These are phyloP conservation scores for Myriosclerotinia curreyana DNA, from an alignment of 2,329 filamentous ascomycete genomes.

Conservation along the genomic window DNA sequence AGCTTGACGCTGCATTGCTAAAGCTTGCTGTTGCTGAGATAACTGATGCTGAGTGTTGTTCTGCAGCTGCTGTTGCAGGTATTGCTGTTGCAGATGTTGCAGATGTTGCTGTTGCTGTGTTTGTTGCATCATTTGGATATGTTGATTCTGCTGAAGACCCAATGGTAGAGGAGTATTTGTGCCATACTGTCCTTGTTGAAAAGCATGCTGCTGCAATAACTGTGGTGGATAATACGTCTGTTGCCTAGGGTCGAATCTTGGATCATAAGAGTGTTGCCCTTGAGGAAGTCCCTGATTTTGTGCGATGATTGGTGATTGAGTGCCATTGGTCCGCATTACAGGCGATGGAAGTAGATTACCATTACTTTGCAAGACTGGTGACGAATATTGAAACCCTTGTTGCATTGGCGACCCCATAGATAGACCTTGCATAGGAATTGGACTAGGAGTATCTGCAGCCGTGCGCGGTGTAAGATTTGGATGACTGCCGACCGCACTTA, in stretches of 20 bases:
- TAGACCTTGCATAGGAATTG: slow-evolving; percentile 30
- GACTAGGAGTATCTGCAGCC: slow-evolving; percentile 28
- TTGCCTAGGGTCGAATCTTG: slow-evolving; percentile 11
- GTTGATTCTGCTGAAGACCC: slow-evolving; percentile 21
- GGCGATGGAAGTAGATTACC: slow-evolving; percentile 4
- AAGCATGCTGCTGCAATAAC: slow-evolving; percentile 22
- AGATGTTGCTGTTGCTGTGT: slow-evolving; percentile 20
- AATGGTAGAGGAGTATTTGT: slow-evolving; percentile 11
- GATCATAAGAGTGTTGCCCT: neutral
- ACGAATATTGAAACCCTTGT: slow-evolving; percentile 22
- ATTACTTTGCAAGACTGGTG: slow-evolving; percentile 24
- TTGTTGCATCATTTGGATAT: slow-evolving; percentile 20
- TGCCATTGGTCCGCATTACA: slow-evolving; percentile 1
- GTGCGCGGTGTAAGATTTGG: neutral
- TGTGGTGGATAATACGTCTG: slow-evolving; percentile 24
- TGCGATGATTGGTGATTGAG: slow-evolving; percentile 2
- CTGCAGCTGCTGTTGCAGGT: neutral
- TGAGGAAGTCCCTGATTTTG: slow-evolving; percentile 9
- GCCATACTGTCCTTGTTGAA: neutral
- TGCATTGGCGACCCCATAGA: slow-evolving; percentile 34
- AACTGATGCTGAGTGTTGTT: slow-evolving; percentile 4
- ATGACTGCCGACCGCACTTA: neutral
- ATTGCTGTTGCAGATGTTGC: slow-evolving; percentile 24
- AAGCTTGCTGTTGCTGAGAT: slow-evolving; percentile 25
- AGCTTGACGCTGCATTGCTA: slow-evolving; percentile 24